Evolutionary conservation across 352 stramenopile species (phyloP).

Genomic region (Phytophthora niederhauseri): DNA sequence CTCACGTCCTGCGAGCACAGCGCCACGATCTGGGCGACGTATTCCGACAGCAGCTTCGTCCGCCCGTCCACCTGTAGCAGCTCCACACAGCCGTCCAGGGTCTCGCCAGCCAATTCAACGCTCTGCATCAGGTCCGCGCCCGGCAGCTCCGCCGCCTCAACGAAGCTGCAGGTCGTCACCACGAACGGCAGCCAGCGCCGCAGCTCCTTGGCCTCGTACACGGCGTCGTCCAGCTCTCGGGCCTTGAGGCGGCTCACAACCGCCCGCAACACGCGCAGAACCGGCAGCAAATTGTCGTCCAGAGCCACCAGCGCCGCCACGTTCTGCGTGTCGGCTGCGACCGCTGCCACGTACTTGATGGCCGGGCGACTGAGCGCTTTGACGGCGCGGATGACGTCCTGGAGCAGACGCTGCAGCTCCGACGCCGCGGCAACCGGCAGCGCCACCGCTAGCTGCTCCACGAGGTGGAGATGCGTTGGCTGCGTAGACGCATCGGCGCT

Average conservation of each 20-base stretch:
- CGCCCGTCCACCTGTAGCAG: constrained; percentile 15
- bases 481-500: background rate
- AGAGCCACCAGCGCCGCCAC: constrained; percentile 20
- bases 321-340: constrained; percentile 15
- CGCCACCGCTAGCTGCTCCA: constrained; percentile 23
- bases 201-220: constrained; percentile 24
- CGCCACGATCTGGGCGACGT: constrained; percentile 44
- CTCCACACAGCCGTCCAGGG: constrained; percentile 29
- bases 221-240: background rate
- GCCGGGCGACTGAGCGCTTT: constrained; percentile 41
- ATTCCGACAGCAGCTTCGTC: constrained; percentile 34
- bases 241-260: constrained; percentile 20
- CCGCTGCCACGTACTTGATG: constrained; percentile 26
- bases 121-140: constrained; percentile 33
- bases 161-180: constrained; percentile 41
- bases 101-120: constrained; percentile 22
- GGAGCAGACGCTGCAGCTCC: constrained; percentile 16
- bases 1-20: constrained; percentile 55
- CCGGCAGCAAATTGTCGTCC: constrained; percentile 35
- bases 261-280: constrained; percentile 34
- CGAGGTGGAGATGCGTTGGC: constrained; percentile 1
- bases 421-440: constrained; percentile 1
- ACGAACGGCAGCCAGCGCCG: constrained; percentile 49
- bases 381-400: constrained; percentile 17
- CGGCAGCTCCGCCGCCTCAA: constrained; percentile 33